Percentiles rank a stretch among this genome's conserved stretches.
Conservation (phyloP, 1,284 basidiomycete species). For the Moesziomyces sp. region DNA sequence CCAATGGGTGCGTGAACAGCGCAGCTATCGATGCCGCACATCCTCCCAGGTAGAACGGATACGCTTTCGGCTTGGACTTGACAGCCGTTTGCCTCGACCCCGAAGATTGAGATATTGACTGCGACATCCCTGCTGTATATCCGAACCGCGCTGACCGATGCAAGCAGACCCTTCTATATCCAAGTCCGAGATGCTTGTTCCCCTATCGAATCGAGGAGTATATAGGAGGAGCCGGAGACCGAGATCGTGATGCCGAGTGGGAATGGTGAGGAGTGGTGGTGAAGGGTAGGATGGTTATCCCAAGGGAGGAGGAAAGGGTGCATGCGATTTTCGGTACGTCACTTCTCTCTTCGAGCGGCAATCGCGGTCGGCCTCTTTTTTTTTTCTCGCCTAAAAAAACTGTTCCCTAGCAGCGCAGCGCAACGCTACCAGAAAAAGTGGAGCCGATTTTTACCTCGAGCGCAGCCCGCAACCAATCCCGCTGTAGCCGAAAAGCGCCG, state of each 20-base stretch:
- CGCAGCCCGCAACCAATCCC: too few species aligned
- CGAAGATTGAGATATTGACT: conserved; percentile 12
- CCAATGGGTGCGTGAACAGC: conserved; percentile 67
- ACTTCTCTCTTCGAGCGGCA: background rate
- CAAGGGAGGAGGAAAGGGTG: background rate
- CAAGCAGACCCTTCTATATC: too few species aligned
- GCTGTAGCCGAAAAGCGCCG: too few species aligned
- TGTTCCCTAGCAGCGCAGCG: background rate
- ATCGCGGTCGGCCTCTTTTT: background rate
- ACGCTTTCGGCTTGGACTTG: conserved; percentile 24
- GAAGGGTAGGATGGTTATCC: too few species aligned
- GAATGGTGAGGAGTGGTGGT: too few species aligned
- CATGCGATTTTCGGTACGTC: background rate
- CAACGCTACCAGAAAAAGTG: too few species aligned
- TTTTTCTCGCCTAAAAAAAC: background rate
- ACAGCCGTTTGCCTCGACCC: background rate
- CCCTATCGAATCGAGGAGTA: too few species aligned
- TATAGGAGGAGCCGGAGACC: too few species aligned
- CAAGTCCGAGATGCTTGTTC: too few species aligned
- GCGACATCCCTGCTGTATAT: conserved; percentile 10
- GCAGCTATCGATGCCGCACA: conserved; percentile 63
- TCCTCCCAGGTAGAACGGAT: conserved; percentile 66
- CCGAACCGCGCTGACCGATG: too few species aligned
- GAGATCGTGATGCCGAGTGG: too few species aligned
- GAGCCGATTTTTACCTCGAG: too few species aligned